These are phyloP conservation scores for Pholiota conissans DNA, from an alignment of 768 basidiomycete genomes.

Conservation along the genomic window DNA sequence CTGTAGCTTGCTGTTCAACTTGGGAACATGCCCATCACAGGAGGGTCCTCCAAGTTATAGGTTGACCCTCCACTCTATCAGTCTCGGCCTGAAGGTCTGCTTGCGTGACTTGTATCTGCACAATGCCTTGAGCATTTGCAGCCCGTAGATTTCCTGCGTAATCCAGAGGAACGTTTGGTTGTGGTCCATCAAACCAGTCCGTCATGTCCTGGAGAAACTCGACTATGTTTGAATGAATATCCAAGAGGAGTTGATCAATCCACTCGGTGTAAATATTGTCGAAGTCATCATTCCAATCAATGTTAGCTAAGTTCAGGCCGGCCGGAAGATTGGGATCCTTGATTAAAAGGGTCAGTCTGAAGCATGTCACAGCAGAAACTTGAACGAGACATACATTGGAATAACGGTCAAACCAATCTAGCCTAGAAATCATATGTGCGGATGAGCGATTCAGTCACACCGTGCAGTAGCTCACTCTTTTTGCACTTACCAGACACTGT, in stretches of 20 bases:
- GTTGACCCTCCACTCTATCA: neutral
- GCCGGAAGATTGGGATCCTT: conserved; percentile 2
- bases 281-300: neutral
- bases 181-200: neutral
- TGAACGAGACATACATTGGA: conserved; percentile 1
- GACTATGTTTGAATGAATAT: neutral
- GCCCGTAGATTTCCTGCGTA: neutral
- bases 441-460: neutral
- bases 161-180: neutral
- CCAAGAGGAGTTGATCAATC: neutral
- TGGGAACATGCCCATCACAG: neutral
- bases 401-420: neutral
- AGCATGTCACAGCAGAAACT: neutral
- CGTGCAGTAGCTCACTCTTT: neutral
- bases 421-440: neutral
- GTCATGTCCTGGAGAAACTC: neutral
- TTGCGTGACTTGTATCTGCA: neutral
- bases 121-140: neutral
- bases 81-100: neutral
- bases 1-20: too few relatives aligned
- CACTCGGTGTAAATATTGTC: neutral
- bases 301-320: neutral
- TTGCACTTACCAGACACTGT: neutral
- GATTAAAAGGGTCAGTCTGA: neutral
- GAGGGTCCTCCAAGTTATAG: neutral